phyloP scores from a whole-genome alignment of 2,329 filamentous ascomycete genomes.

The Colletotrichum coccodes region DNA sequence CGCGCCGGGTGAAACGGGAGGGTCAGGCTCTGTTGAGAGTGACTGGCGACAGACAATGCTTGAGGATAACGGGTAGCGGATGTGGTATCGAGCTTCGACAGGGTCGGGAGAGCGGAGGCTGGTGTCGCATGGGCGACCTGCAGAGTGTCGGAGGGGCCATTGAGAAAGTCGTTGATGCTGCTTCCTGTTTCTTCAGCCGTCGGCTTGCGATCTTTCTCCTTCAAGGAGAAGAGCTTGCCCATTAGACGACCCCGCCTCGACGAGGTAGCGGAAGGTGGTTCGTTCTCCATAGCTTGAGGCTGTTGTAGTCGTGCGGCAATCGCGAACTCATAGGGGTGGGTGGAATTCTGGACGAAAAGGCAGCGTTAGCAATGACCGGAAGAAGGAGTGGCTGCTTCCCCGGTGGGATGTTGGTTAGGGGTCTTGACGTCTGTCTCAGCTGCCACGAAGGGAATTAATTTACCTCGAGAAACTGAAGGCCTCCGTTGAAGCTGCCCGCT shows the following conservation, averaged over 20 bases:
- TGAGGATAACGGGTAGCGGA: slow-evolving; percentile 66
- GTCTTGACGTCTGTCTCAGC: background rate
- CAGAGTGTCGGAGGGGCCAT: slow-evolving; percentile 64
- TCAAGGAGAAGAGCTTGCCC: slow-evolving; percentile 69
- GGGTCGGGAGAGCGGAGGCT: slow-evolving; percentile 54
- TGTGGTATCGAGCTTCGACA: slow-evolving; percentile 64
- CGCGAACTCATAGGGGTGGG: slow-evolving; percentile 22
- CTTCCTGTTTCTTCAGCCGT: slow-evolving; percentile 48
- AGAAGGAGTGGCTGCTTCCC: background rate
- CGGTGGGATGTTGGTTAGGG: slow-evolving; percentile 4
- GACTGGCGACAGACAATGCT: slow-evolving; percentile 56
- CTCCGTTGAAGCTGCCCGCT: slow-evolving; percentile 14
- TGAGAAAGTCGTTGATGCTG: slow-evolving; percentile 69
- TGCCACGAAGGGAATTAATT: background rate
- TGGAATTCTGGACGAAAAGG: slow-evolving; percentile 1
- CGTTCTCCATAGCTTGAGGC: slow-evolving; percentile 54
- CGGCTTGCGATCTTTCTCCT: slow-evolving; percentile 56
- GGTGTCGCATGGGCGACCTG: slow-evolving; percentile 61
- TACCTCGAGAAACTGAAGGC: slow-evolving; percentile 15
- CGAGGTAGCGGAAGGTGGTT: slow-evolving; percentile 49
- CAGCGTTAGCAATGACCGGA: slow-evolving; percentile 14
- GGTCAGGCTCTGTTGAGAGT: slow-evolving; percentile 54
- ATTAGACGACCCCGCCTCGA: slow-evolving; percentile 67
- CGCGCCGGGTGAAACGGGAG: slow-evolving; percentile 54
- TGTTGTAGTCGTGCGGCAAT: slow-evolving; percentile 28